phyloP scores from a whole-genome alignment of 345 rosid genomes.

The Lepidium didymum region DNA sequence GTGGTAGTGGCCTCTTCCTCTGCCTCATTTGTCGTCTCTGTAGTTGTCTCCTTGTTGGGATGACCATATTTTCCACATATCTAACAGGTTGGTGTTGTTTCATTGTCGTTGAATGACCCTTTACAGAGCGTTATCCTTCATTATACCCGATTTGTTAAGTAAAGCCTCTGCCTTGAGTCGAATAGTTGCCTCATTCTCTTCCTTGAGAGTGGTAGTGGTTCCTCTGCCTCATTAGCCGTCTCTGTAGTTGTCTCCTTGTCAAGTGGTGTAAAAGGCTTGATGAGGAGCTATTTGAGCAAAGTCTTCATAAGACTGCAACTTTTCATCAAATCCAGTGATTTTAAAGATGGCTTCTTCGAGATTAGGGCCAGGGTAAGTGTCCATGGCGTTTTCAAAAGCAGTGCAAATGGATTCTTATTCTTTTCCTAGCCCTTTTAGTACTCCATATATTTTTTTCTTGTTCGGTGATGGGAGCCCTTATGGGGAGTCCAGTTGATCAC shows the following conservation, averaged over 20 bases:
- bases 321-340: background rate
- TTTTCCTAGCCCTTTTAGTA: background rate
- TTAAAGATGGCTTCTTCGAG: background rate
- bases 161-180: background rate
- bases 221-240: background rate
- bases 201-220: too few species aligned
- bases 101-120: too few species aligned
- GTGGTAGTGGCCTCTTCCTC: too few species aligned
- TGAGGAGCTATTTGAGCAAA: background rate
- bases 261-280: background rate
- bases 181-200: background rate
- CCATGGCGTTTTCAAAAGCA: background rate
- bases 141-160: background rate
- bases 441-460: background rate
- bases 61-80: too few species aligned
- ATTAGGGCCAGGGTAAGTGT: background rate
- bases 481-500: background rate
- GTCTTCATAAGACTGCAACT: fast-evolving
- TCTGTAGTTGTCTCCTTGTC: background rate
- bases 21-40: too few species aligned
- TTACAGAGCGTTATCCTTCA: too few species aligned
- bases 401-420: background rate
- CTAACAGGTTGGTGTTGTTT: too few species aligned
- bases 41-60: too few species aligned
- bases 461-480: background rate